These are phyloP conservation scores for Castanospermum australe DNA, from an alignment of 306 rosid species.

Conservation along the genomic window DNA sequence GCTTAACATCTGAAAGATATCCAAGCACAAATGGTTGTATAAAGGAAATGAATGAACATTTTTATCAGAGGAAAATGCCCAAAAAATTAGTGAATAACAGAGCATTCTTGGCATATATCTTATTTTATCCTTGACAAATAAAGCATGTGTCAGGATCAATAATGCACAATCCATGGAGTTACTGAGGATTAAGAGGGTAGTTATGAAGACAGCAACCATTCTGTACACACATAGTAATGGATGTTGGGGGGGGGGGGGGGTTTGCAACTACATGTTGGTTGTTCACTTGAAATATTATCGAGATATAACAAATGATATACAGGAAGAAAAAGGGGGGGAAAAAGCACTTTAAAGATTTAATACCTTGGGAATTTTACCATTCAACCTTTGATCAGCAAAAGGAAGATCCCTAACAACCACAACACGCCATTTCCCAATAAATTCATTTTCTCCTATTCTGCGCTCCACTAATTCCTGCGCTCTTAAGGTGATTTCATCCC, in stretches of 20 bases:
- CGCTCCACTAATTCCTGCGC: constrained; percentile 63
- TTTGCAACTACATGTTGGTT: constrained; percentile 1
- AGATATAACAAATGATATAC: neutral
- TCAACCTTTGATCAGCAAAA: constrained; percentile 85
- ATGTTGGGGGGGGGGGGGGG: no score
- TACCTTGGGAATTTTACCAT: constrained; percentile 98
- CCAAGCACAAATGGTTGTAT: constrained; percentile 14
- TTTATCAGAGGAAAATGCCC: neutral
- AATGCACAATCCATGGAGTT: neutral
- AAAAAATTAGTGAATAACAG: neutral
- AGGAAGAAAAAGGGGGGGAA: neutral
- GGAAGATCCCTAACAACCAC: constrained; percentile 88
- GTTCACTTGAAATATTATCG: neutral
- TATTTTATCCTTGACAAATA: neutral
- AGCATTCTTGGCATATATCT: neutral
- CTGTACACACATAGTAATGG: neutral
- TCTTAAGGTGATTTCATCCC: constrained; percentile 90
- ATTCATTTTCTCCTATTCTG: constrained; percentile 60
- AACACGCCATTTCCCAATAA: constrained; percentile 86
- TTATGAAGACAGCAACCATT: constrained; percentile 16
- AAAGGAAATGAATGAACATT: constrained; percentile 1
- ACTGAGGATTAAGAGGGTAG: neutral
- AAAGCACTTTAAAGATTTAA: neutral
- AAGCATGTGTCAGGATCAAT: neutral
- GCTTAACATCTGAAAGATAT: constrained; percentile 72